A percentile compares a stretch with the other conserved stretches of the same genome.
These are phyloP conservation scores for Huntiella abstrusa DNA, from an alignment of 2,329 filamentous ascomycete species.

Conservation along the genomic window DNA sequence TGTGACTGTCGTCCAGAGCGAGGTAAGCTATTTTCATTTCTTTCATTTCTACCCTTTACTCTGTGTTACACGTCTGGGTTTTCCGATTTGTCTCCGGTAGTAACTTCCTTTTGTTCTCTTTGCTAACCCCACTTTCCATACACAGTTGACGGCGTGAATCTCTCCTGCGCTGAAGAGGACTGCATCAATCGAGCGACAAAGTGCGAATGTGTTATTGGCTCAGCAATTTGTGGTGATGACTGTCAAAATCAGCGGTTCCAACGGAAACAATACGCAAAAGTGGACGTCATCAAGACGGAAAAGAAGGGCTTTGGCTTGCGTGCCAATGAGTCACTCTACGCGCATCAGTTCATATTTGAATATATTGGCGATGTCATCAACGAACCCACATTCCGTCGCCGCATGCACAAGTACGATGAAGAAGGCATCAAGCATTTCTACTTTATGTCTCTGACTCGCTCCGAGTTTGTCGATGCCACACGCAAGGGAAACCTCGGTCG, in stretches of 20 bases:
- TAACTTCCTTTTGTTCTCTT: neutral
- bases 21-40: constrained; percentile 46
- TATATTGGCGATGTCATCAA: constrained; percentile 98
- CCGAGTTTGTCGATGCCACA: constrained; percentile 93
- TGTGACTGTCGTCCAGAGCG: constrained; percentile 92
- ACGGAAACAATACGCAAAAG: constrained; percentile 70
- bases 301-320: constrained; percentile 94
- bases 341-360: constrained; percentile 89
- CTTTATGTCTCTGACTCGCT: constrained; percentile 96
- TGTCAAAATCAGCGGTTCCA: constrained; percentile 96
- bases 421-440: constrained; percentile 99
- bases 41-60: too few relatives aligned
- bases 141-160: constrained; percentile 45
- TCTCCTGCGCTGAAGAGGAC: constrained; percentile 87
- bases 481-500: constrained; percentile 90
- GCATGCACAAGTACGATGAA: constrained; percentile 84
- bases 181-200: constrained; percentile 98
- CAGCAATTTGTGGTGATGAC: constrained; percentile 60
- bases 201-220: constrained; percentile 73
- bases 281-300: constrained; percentile 91
- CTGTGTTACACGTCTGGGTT: too few relatives aligned
- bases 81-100: too few relatives aligned
- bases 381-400: constrained; percentile 69
- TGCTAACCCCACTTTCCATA: neutral
- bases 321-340: constrained; percentile 54